A percentile compares a stretch with the other conserved stretches of the same genome.
These are phyloP conservation scores for Chlorella sp. DNA, from an alignment of 139 green algal genomes.

Conservation along the genomic window DNA sequence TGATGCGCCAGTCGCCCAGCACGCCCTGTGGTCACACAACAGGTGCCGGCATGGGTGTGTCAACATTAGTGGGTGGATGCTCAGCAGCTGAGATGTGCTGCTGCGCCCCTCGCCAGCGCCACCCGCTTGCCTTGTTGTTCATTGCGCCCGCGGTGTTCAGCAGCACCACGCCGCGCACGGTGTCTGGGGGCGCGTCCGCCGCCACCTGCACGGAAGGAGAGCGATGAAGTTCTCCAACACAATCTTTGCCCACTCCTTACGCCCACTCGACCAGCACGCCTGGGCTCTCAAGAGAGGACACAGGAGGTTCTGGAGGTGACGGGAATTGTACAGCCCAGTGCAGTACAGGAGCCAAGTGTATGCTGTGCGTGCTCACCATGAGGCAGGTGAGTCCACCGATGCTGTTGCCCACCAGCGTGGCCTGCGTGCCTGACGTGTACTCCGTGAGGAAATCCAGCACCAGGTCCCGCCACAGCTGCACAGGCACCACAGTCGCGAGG, in stretches of 20 bases:
- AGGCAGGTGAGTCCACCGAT: constrained; percentile 68
- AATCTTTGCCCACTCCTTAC: too few relatives aligned
- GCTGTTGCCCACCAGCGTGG: constrained; percentile 77
- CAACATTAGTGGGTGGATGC: too few relatives aligned
- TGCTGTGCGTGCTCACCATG: constrained; percentile 40
- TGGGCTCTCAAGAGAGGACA: too few relatives aligned
- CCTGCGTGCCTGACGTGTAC: constrained; percentile 31
- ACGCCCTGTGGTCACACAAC: constrained; percentile 20
- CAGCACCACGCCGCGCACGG: constrained; percentile 52
- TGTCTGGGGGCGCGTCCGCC: neutral
- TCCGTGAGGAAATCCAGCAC: constrained; percentile 66
- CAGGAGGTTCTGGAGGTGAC: too few relatives aligned
- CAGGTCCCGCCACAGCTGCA: constrained; percentile 42
- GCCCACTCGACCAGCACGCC: too few relatives aligned
- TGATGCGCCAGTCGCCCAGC: constrained; percentile 76
- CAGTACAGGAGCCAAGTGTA: too few relatives aligned
- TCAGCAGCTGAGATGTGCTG: too few relatives aligned
- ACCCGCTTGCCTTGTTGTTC: constrained; percentile 82
- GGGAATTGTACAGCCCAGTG: too few relatives aligned
- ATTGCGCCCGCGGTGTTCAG: constrained; percentile 81
- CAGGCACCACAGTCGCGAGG: too few relatives aligned
- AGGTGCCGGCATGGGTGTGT: too few relatives aligned
- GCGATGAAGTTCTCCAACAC: neutral
- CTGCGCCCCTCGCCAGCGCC: too few relatives aligned
- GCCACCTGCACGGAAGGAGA: constrained; percentile 11